Conservation (phyloP, 1,284 basidiomycete genomes). For the Cutaneotrichosporon sp. region DNA sequence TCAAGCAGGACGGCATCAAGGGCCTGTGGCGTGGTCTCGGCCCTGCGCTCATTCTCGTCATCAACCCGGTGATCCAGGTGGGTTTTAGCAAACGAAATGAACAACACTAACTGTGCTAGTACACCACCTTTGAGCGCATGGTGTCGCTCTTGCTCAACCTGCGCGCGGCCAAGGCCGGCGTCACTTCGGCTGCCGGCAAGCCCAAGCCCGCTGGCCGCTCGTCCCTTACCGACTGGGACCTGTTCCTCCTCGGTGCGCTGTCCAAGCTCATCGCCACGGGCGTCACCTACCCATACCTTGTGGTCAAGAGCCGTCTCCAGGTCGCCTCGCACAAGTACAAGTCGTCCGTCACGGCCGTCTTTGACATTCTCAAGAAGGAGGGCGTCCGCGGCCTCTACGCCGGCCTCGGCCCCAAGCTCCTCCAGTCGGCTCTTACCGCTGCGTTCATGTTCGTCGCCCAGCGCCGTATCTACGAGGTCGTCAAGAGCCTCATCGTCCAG, state of each 20-base stretch:
- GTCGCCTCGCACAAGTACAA: conserved; percentile 49
- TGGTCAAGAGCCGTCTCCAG: conserved; percentile 50
- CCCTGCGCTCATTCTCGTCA: conserved; percentile 84
- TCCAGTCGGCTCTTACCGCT: conserved; percentile 84
- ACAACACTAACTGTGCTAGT: conserved; percentile 43
- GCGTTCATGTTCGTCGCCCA: conserved; percentile 84
- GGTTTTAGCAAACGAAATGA: not conserved
- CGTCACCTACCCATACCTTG: conserved; percentile 46
- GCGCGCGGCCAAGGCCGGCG: conserved; percentile 46
- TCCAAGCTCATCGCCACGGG: conserved; percentile 63
- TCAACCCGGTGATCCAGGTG: conserved; percentile 82
- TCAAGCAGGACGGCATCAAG: conserved; percentile 67
- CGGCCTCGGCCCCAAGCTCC: conserved; percentile 74
- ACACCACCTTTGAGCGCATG: conserved; percentile 80
- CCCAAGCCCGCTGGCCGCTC: conserved; percentile 45
- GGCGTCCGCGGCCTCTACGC: conserved; percentile 72
- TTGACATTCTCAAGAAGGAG: conserved; percentile 64
- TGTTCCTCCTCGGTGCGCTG: conserved; percentile 82
- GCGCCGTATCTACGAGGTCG: conserved; percentile 54
- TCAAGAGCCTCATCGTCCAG: conserved; percentile 36
- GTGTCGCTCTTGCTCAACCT: conserved; percentile 31
- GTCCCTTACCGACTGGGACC: conserved; percentile 72
- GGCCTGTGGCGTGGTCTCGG: conserved; percentile 96
- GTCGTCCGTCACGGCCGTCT: conserved; percentile 42
- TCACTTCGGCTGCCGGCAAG: conserved; percentile 33